These are phyloP conservation scores for Diaporthe ilicicola DNA, from an alignment of 2,329 filamentous ascomycete species.

Conservation along the genomic window DNA sequence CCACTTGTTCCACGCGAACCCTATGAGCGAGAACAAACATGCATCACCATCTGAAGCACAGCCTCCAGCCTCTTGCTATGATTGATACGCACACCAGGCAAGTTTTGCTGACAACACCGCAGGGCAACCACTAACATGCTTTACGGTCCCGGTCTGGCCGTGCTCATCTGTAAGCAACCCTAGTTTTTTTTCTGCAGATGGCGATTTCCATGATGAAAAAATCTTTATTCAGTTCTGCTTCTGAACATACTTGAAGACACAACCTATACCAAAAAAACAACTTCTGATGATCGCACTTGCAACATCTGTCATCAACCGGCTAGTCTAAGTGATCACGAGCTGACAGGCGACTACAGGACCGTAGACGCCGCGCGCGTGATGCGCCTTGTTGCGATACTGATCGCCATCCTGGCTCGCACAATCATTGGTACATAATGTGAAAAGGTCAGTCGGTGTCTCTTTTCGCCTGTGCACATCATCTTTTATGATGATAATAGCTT, in stretches of 20 bases:
- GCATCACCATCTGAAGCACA: slow-evolving; percentile 78
- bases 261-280: slow-evolving; percentile 69
- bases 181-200: slow-evolving; percentile 4
- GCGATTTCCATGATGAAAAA: slow-evolving; percentile 69
- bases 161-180: slow-evolving; percentile 33
- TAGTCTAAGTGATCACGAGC: background rate
- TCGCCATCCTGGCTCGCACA: background rate
- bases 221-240: slow-evolving; percentile 76
- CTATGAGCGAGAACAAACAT: slow-evolving; percentile 74
- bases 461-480: slow-evolving; percentile 24
- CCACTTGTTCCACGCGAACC: slow-evolving; percentile 68
- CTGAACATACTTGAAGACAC: slow-evolving; percentile 74
- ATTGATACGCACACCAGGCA: slow-evolving; percentile 5
- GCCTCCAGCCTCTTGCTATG: slow-evolving; percentile 33
- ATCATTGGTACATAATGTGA: background rate
- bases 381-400: background rate
- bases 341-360: slow-evolving; percentile 11
- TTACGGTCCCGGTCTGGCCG: background rate
- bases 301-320: background rate
- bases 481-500: slow-evolving; percentile 71
- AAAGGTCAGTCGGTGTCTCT: slow-evolving; percentile 31
- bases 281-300: slow-evolving; percentile 56
- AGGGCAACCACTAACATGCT: background rate
- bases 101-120: slow-evolving; percentile 21
- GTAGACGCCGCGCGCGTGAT: background rate